Evolutionary conservation across 2,329 filamentous ascomycete species (phyloP).

Genomic region (Trichothecium roseum): DNA sequence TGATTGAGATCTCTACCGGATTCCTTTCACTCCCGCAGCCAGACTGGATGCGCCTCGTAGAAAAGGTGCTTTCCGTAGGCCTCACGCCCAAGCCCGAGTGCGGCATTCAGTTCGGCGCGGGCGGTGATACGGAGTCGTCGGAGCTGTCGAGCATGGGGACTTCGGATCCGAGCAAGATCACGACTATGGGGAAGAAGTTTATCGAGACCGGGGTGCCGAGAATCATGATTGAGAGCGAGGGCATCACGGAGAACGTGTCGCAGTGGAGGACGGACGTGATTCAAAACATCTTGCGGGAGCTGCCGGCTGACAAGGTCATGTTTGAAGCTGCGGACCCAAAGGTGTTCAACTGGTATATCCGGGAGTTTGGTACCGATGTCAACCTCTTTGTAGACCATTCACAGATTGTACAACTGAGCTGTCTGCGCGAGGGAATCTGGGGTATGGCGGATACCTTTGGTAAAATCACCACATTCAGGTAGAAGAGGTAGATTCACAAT

Average conservation of each 20-base stretch:
- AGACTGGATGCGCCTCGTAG: slow-evolving; percentile 41
- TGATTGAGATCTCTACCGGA: slow-evolving; percentile 41
- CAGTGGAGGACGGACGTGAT: slow-evolving; percentile 46
- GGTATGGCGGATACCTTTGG: slow-evolving; percentile 45
- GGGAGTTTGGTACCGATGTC: slow-evolving; percentile 45
- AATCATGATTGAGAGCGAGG: slow-evolving; percentile 50
- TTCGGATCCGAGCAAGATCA: slow-evolving; percentile 35
- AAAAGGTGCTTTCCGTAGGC: slow-evolving; percentile 32
- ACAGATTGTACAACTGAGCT: slow-evolving; percentile 45
- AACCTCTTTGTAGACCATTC: slow-evolving; percentile 48
- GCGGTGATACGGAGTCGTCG: slow-evolving; percentile 37
- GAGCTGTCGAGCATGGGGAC: slow-evolving; percentile 36
- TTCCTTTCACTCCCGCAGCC: slow-evolving; percentile 43
- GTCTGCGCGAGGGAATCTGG: slow-evolving; percentile 41
- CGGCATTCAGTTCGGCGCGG: slow-evolving; percentile 46
- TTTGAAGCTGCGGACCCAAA: slow-evolving; percentile 46
- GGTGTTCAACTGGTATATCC: slow-evolving; percentile 46
- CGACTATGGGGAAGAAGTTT: slow-evolving; percentile 37
- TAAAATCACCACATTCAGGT: slow-evolving; percentile 2
- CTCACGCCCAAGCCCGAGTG: slow-evolving; percentile 43
- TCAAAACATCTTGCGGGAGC: slow-evolving; percentile 36
- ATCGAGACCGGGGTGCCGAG: slow-evolving; percentile 40
- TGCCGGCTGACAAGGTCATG: slow-evolving; percentile 43
- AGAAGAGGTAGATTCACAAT: too few species aligned
- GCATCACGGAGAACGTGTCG: slow-evolving; percentile 45